Base-by-base conservation (phyloP, 2,329 filamentous ascomycete species). In the Endocalyx cinctus region DNA sequence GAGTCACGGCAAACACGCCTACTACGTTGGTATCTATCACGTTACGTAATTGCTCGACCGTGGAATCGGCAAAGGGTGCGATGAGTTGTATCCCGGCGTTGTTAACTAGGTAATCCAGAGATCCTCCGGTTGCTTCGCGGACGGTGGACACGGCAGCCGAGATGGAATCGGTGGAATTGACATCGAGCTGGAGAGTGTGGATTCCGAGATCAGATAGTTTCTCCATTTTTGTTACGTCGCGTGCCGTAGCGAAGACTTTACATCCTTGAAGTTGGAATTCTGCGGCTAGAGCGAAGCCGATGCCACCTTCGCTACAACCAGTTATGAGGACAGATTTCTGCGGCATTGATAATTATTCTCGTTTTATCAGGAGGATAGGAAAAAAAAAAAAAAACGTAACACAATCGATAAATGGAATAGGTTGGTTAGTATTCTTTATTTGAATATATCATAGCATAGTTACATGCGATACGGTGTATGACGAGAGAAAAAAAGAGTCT, bases 281-380 rank as follows among this genome's bases (percentile, higher is more conserved):
- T n/a, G 37, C 36, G 4, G 52, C 54, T 6, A 60, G 45, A 6
- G 54, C 54, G 7, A 49, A 45, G 27, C 56, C 57, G 13, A 56
- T 52, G 27, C 55, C 52, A 14, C 54, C 55, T 22, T 45, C 43
- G 41, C 51, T 54, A 33, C 57, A 59, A 23, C 56, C 56, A 4
- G 55, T 59, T 27, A 60, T 51, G 3, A 58, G 45, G 15, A 54
- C 49, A 5, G 48, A 43, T 33, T 48, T 53, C 7, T 35, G 33
- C 15, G 37, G 16, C 49, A 48, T 49, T n/a, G n/a, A n/a, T n/a
- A n/a, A n/a, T n/a, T n/a, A n/a, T n/a, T n/a, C n/a, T n/a, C n/a
- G n/a, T n/a, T n/a, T n/a, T n/a, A n/a, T n/a, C n/a, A n/a, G n/a
- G n/a, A n/a, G n/a, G n/a, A n/a, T n/a, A n/a, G n/a, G n/a, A n/a